These are phyloP conservation scores for Lepidium campestre DNA, from an alignment of 441 rosid genomes.

Conservation along the genomic window DNA sequence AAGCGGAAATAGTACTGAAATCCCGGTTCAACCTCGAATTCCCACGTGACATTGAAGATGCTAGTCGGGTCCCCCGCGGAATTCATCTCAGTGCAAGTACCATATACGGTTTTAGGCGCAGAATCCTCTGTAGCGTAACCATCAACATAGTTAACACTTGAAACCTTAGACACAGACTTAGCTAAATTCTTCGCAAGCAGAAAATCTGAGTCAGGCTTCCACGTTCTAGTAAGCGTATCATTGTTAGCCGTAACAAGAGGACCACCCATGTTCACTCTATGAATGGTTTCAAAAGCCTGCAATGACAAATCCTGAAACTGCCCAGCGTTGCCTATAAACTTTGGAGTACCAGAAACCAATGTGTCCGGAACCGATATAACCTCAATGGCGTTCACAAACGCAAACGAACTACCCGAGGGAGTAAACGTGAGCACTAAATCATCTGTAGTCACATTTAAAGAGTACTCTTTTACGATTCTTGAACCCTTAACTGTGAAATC, in stretches of 20 bases:
- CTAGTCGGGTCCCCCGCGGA: slow-evolving; percentile 37
- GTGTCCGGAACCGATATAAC: slow-evolving; percentile 67
- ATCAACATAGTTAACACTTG: slow-evolving; percentile 39
- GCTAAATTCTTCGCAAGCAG: slow-evolving; percentile 38
- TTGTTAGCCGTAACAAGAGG: slow-evolving; percentile 36
- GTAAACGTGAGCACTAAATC: slow-evolving; percentile 51
- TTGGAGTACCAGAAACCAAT: slow-evolving; percentile 39
- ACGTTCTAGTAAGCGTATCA: slow-evolving; percentile 74
- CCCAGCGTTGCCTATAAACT: slow-evolving; percentile 24
- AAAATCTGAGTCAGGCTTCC: slow-evolving; percentile 58
- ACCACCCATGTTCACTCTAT: slow-evolving; percentile 88
- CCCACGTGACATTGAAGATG: slow-evolving; percentile 86
- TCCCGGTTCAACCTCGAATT: slow-evolving; percentile 60
- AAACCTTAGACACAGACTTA: slow-evolving; percentile 28
- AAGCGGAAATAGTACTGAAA: slow-evolving; percentile 71
- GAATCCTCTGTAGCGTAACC: slow-evolving; percentile 48
- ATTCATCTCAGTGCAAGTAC: slow-evolving; percentile 61
- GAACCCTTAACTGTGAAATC: slow-evolving; percentile 31
- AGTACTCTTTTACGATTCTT: slow-evolving; percentile 59
- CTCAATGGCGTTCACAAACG: slow-evolving; percentile 73
- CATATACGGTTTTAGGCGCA: slow-evolving; percentile 69
- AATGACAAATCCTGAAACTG: slow-evolving; percentile 30
- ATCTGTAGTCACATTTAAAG: slow-evolving; percentile 40
- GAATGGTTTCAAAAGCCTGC: slow-evolving; percentile 58
- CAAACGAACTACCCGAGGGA: slow-evolving; percentile 56